These are phyloP conservation scores for Candida loeiensis DNA, from an alignment of 805 yeast genomes.

Conservation along the genomic window DNA sequence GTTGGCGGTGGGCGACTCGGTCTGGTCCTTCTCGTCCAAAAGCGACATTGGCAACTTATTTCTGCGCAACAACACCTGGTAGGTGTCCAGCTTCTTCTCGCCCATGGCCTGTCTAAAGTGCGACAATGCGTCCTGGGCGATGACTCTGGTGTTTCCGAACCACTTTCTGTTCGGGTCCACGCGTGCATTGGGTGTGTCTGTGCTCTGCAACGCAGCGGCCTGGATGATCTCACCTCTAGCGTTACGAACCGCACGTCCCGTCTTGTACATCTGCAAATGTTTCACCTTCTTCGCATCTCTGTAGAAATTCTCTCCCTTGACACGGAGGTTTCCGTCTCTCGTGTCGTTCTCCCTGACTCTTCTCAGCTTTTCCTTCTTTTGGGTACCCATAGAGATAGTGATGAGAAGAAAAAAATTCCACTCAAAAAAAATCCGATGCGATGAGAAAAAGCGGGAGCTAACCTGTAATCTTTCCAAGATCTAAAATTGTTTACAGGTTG, in stretches of 20 bases:
- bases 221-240: conserved; percentile 81
- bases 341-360: conserved; percentile 77
- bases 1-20: conserved; percentile 71
- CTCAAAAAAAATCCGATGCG: background rate
- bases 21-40: conserved; percentile 78
- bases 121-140: conserved; percentile 91
- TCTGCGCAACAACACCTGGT: conserved; percentile 81
- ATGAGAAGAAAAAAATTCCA: background rate
- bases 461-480: background rate
- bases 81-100: conserved; percentile 73
- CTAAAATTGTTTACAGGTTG: background rate
- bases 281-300: conserved; percentile 90
- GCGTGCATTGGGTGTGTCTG: conserved; percentile 85
- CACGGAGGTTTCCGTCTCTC: conserved; percentile 86
- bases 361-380: conserved; percentile 86
- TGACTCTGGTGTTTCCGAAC: conserved; percentile 97
- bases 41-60: conserved; percentile 95
- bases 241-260: conserved; percentile 83
- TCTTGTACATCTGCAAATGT: conserved; percentile 87
- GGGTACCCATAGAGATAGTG: conserved; percentile 69
- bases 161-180: conserved; percentile 95
- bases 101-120: conserved; percentile 95
- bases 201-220: conserved; percentile 86
- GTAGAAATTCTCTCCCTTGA: conserved; percentile 96
- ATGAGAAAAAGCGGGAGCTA: background rate